Base-by-base conservation (phyloP, 2,329 filamentous ascomycete genomes). In the Apiospora phragmitis region DNA sequence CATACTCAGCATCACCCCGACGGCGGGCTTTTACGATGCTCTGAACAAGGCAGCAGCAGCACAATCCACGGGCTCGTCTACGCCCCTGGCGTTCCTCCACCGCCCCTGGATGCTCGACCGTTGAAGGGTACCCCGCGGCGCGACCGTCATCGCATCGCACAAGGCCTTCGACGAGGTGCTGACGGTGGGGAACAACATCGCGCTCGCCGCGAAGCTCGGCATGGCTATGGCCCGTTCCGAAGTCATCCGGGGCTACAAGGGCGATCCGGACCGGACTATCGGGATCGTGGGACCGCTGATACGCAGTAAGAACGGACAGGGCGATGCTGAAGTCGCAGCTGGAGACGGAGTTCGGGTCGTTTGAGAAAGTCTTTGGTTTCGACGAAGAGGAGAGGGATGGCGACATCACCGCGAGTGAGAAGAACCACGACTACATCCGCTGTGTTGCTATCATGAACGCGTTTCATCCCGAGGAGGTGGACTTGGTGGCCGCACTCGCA, bases 81-180 rank as follows among this genome's bases (percentile, higher is more conserved):
- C 11, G 29, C 55, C 55, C 29, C 29, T 35, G 55, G 55, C 29
- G 5, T 75, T 75, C 59, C 67, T 75, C 6, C 73, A 74, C 68
- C 69, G 71, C 47, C 73, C 72, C 8, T 75, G 73, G 70, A 21
- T 29, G 21, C 70, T 75, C 21, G 72, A 73, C 32, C 72, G 72
- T 12, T 32, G 69, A 12, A 68, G 62, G 6, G 35, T 74, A 21
- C 72, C 73, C 6, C 70, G 70, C 21, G 68, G 68, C 29, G 68
- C 71, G 5, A 70, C 72, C 2, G 67, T 74, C 3, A 65, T 74
- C 47, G 59, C 73, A 6, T 70, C 68, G 41, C 73, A 75, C 59
- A 75, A 73, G 67, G 68, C 71, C 8, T 74, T 74, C 41, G 74
- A 74, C 62, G 74, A 74, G 70, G 70, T 70, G 35, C 67, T 74